A percentile compares a stretch with the other conserved stretches of the same genome.
These are phyloP conservation scores for Heimioporus punctisporus DNA, from an alignment of 1,284 basidiomycete species.

Conservation along the genomic window DNA sequence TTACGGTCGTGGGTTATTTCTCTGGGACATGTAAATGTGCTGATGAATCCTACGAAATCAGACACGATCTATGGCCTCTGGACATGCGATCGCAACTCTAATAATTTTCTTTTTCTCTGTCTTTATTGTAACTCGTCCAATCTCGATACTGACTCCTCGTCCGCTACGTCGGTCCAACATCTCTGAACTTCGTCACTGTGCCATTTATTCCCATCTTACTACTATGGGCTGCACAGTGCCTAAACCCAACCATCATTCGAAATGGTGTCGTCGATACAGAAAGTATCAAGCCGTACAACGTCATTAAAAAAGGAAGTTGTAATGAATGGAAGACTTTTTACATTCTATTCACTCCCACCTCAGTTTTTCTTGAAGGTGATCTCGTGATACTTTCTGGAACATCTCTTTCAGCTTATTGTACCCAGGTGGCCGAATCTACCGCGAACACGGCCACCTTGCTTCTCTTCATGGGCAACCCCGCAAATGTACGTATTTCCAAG, in stretches of 20 bases:
- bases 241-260: conserved; percentile 65
- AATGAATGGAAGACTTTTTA: too few relatives aligned
- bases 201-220: conserved; percentile 83
- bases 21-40: too few relatives aligned
- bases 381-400: conserved; percentile 90
- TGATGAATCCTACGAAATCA: too few relatives aligned
- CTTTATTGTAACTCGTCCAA: conserved; percentile 67
- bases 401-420: conserved; percentile 87
- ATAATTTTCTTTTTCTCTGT: conserved; percentile 79
- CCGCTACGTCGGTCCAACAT: conserved; percentile 41
- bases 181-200: conserved; percentile 70
- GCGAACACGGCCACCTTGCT: conserved; percentile 85
- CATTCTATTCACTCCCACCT: conserved; percentile 76
- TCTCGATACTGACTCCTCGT: conserved; percentile 51
- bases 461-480: conserved; percentile 72
- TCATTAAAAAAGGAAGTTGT: too few relatives aligned
- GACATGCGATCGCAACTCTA: conserved; percentile 64
- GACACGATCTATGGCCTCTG: conserved; percentile 47
- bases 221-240: conserved; percentile 75
- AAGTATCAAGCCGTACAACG: too few relatives aligned
- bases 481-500: conserved; percentile 51
- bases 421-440: conserved; percentile 64
- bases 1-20: too few relatives aligned
- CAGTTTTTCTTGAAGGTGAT: conserved; percentile 89
- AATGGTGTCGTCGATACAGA: conserved; percentile 74